Evolutionary conservation across 257 asterid genomes (phyloP), one percentile per base, ranked within the genome.

Genomic region (Forsythia suspensa): DNA sequence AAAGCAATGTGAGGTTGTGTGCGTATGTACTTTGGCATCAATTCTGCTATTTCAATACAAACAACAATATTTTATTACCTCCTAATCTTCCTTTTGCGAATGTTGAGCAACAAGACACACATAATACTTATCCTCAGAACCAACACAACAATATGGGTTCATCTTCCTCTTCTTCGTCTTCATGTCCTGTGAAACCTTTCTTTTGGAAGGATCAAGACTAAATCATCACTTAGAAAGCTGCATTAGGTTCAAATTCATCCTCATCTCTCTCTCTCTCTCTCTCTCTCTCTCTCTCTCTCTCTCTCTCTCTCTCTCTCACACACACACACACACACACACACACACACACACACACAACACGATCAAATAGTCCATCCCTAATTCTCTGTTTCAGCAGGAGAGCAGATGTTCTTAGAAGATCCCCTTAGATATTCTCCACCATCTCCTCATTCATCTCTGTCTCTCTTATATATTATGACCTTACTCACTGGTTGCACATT

Each of bases 1-100:
- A 16, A 52, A 52, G 21, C 3, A 7, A 16, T 52, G 24, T 55
- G 65, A 16, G 65, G 65, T 18, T 55, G 65, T 5, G 29, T 16
- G 24, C 3, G 65, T 18, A 1, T 16, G 65, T 16, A 29, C 65
- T 55, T 55, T 15, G 65, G 65, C 65, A 55, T 55, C 16, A 55
- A 55, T 55, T 55, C 65, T 55, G 21, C 65, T 24, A 94, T 86
- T 78, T 87, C 13, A 97, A 91, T 76, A 37, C 92, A 0, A 85
- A 82, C 71, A 92, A 88, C 67, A 84, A 87, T 81, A 86, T 91
- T 72, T 24, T 90, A 76, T 81, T 89, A 42, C 96, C 97, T 46
- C 80, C 95, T 72, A 81, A 89, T 84, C 90, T 92, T 51, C 92
- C 91, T 73, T 88, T 90, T 55, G 88, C 77, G n/a, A 82, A 81